Evolutionary conservation across 306 rosid genomes (phyloP), one percentile per base, ranked within the genome.

Genomic region (Lathyrus tuberosus): DNA sequence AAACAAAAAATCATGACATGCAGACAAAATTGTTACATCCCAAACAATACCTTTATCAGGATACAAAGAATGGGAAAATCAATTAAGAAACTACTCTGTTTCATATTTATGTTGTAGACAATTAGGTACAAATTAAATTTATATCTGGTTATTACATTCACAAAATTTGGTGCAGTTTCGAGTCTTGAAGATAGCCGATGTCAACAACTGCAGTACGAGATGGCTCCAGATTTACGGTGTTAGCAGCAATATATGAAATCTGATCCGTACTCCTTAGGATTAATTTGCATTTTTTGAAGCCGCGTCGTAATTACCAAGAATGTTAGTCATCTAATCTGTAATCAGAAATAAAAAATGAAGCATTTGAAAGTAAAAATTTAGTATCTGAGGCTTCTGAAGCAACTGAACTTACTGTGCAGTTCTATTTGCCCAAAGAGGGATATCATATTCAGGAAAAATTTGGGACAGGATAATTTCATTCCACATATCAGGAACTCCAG

Each of bases 401-500:
- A 59, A 76, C 52, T 31, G 46, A 71, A 69, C 89, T 80, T 72
- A 82, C 88, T n/a, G 13, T 48, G 12, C 58, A 62, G 73, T 76
- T 72, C 61, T 54, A 67, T 74, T 71, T 73, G 78, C 63, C 44
- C 75, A 74, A 64, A 67, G 62, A 65, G 80, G 71, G 62, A 8
- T 65, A 77, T 75, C 69, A 64, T 77, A 65, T 37, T 57, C 79
- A 24, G 68, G 6, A 84, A 78, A 75, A 59, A 86, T 82, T 80
- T 83, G 85, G 40, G 86, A 78, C 67, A 91, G 83, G 64, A 88
- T 30, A 76, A 91, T 83, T 77, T 91, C 89, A 44, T 88, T 91
- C 97, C 97, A 91, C 74, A 80, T 75, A 77, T 91, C 97, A 53
- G 97, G 97, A 8, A 88, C 83, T 41, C 97, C 96, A 38, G 96